Evolutionary conservation across 179 eudicot genomes (phyloP).

Genomic region (Amaranthus tricolor): DNA sequence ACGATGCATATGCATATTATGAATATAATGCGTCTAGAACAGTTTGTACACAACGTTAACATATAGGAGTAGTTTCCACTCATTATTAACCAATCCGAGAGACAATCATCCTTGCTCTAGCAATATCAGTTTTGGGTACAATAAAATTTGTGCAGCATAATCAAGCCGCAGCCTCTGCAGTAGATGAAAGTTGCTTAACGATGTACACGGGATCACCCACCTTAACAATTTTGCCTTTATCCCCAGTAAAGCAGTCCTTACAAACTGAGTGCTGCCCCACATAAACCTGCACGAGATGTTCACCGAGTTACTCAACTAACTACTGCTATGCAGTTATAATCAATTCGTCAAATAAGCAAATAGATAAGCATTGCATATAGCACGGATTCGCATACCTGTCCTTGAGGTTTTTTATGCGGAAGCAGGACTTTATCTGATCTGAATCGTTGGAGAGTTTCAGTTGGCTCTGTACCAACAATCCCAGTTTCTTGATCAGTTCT

Average conservation of each 20-base stretch:
- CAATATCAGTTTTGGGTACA: too few relatives aligned
- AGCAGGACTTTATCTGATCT: constrained; percentile 66
- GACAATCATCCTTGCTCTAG: too few relatives aligned
- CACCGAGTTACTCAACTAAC: not conserved
- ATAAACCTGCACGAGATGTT: constrained; percentile 54
- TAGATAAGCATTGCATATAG: not conserved
- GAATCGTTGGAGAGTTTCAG: constrained; percentile 46
- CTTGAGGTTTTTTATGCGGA: constrained; percentile 55
- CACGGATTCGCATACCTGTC: constrained; percentile 41
- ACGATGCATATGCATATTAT: too few relatives aligned
- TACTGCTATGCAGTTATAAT: not conserved
- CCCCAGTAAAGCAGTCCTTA: constrained; percentile 41
- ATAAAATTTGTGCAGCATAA: not conserved
- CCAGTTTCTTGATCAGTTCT: constrained; percentile 72
- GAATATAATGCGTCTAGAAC: too few relatives aligned
- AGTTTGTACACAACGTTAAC: too few relatives aligned
- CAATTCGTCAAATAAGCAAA: not conserved
- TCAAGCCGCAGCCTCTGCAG: constrained; percentile 60
- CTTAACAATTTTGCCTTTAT: constrained; percentile 44
- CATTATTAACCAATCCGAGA: too few relatives aligned
- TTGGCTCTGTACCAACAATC: constrained; percentile 48
- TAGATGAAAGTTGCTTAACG: constrained; percentile 40
- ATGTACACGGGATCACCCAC: constrained; percentile 75
- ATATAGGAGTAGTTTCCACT: too few relatives aligned
- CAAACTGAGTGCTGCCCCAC: constrained; percentile 83